Conservation (phyloP, 495 filamentous ascomycete genomes). For the Thermochaetoides thermophila region DNA sequence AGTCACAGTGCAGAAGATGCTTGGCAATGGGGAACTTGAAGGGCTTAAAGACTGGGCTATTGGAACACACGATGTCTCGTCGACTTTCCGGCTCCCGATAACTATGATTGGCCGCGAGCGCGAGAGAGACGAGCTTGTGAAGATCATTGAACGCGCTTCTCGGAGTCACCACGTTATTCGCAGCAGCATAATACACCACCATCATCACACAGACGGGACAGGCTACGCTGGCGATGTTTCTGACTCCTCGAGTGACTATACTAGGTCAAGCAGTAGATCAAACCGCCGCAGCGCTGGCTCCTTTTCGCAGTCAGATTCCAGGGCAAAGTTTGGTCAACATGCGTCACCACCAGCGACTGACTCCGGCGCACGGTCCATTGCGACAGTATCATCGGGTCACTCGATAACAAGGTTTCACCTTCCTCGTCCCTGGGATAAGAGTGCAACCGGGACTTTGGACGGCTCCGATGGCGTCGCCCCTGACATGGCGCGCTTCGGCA, state of each 20-base stretch:
- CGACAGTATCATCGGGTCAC: conserved; percentile 28
- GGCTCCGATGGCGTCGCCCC: conserved; percentile 15
- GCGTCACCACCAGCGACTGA: background rate
- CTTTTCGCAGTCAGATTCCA: conserved; percentile 28
- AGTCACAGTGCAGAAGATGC: conserved; percentile 47
- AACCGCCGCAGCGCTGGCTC: conserved; percentile 22
- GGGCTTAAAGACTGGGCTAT: conserved; percentile 55
- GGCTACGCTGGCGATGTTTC: conserved; percentile 40
- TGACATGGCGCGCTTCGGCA: too few relatives aligned
- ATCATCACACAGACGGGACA: conserved; percentile 39
- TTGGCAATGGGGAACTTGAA: conserved; percentile 58
- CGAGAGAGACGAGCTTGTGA: conserved; percentile 53
- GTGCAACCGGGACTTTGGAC: conserved; percentile 23
- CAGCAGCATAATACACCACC: conserved; percentile 33
- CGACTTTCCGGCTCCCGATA: conserved; percentile 69
- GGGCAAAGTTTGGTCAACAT: background rate
- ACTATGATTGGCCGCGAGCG: conserved; percentile 63
- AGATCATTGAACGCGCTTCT: conserved; percentile 60
- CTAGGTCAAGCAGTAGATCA: conserved; percentile 31
- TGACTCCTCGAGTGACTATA: conserved; percentile 34
- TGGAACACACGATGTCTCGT: conserved; percentile 64
- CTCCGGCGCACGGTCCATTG: background rate
- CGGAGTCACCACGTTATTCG: too few relatives aligned
- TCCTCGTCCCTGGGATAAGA: conserved; percentile 23
- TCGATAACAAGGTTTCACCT: conserved; percentile 18